Percentiles rank a stretch among this genome's conserved stretches.
Conservation (phyloP, 2,329 filamentous ascomycete genomes). For the Fusarium multiceps region DNA sequence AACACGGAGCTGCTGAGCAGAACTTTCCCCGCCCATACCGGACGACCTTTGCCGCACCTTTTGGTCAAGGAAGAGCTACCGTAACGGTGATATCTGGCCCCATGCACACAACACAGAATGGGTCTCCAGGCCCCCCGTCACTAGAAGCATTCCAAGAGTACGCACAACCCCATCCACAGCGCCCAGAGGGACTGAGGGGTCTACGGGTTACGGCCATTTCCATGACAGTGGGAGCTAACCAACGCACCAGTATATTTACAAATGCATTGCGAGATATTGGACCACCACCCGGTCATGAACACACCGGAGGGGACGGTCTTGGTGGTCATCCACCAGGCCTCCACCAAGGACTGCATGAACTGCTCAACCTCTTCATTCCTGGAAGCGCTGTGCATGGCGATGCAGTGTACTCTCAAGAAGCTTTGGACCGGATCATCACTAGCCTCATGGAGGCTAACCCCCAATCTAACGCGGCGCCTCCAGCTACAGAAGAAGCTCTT, state of each 20-base stretch:
- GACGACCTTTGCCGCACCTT: constrained; percentile 53
- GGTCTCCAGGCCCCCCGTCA: constrained; percentile 26
- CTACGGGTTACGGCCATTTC: constrained; percentile 36
- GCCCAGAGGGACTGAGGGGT: constrained; percentile 21
- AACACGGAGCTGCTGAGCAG: constrained; percentile 6
- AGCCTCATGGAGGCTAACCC: constrained; percentile 87
- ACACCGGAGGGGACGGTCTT: constrained; percentile 38
- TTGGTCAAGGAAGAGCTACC: constrained; percentile 58
- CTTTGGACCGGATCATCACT: constrained; percentile 87
- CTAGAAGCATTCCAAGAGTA: constrained; percentile 63
- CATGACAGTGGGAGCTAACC: constrained; percentile 49
- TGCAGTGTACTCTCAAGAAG: constrained; percentile 90
- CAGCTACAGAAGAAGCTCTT: constrained; percentile 81
- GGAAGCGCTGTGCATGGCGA: constrained; percentile 73
- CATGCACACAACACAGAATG: constrained; percentile 34
- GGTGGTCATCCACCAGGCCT: constrained; percentile 41
- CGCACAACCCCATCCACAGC: constrained; percentile 41
- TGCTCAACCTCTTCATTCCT: constrained; percentile 66
- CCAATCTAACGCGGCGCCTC: constrained; percentile 80
- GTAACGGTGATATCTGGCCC: constrained; percentile 61
- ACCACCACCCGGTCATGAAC: constrained; percentile 39
- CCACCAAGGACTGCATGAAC: constrained; percentile 59
- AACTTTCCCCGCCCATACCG: constrained; percentile 50
- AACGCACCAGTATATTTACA: constrained; percentile 57
- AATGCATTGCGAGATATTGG: constrained; percentile 56